A percentile compares a stretch with the other conserved stretches of the same genome.
phyloP scores from a whole-genome alignment of 257 asterid genomes.

The Ballota nigra region DNA sequence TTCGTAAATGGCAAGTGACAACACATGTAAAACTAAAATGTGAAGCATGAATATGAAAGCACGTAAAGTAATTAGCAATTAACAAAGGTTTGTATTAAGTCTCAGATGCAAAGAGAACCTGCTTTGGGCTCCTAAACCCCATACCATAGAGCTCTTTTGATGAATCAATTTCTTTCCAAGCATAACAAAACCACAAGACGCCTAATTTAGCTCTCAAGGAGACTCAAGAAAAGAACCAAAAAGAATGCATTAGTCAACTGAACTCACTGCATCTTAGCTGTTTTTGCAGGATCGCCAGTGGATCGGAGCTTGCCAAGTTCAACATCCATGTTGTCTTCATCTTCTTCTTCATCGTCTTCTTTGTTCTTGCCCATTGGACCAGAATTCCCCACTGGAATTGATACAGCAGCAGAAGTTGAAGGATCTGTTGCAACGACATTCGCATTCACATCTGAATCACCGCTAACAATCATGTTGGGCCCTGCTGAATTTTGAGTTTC shows the following conservation, averaged over 20 bases:
- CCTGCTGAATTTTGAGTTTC: slow-evolving; percentile 55
- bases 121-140: not conserved
- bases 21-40: not conserved
- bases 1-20: not conserved
- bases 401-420: slow-evolving; percentile 37
- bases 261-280: slow-evolving; percentile 91
- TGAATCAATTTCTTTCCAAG: not conserved
- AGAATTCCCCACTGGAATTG: slow-evolving; percentile 34
- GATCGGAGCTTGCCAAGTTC: slow-evolving; percentile 69
- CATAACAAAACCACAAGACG: not conserved
- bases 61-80: not conserved
- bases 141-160: not conserved
- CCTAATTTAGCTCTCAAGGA: not conserved
- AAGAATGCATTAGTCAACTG: slow-evolving; percentile 8
- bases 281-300: slow-evolving; percentile 74
- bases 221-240: not conserved
- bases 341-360: slow-evolving; percentile 95
- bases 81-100: not conserved
- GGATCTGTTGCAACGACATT: slow-evolving; percentile 35
- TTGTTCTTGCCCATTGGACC: slow-evolving; percentile 56
- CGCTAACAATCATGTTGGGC: slow-evolving; percentile 27
- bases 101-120: not conserved
- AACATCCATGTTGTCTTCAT: slow-evolving; percentile 87
- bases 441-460: slow-evolving; percentile 38
- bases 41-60: not conserved